A percentile compares a stretch with the other conserved stretches of the same genome.
phyloP scores from a whole-genome alignment of 164 flowering plant genomes.

The Cinnamomum micranthum region DNA sequence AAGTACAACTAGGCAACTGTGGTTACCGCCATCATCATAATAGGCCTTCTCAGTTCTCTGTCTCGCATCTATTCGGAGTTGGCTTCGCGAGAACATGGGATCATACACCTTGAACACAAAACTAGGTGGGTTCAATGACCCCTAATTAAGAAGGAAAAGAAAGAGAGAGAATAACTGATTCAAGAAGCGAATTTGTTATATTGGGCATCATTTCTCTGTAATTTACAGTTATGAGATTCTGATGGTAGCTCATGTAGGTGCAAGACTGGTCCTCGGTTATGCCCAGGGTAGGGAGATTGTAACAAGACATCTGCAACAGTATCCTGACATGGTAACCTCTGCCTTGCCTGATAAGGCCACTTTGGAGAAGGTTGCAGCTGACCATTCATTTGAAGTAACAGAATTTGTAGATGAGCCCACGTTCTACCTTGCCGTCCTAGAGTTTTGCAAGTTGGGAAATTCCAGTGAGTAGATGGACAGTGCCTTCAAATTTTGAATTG shows the following conservation, averaged over 20 bases:
- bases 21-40: too few species aligned
- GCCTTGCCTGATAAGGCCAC: constrained; percentile 56
- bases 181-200: not conserved
- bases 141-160: too few species aligned
- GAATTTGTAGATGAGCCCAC: constrained; percentile 63
- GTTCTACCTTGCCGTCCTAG: constrained; percentile 76
- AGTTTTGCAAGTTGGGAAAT: constrained; percentile 19
- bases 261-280: constrained; percentile 76
- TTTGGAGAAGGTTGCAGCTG: constrained; percentile 46
- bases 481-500: not conserved
- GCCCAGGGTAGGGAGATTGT: constrained; percentile 65
- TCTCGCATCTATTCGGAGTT: too few species aligned
- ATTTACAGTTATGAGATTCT: not conserved
- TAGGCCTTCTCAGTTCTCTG: too few species aligned
- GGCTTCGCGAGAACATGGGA: too few species aligned
- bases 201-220: not conserved
- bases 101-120: too few species aligned
- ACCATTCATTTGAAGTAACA: constrained; percentile 49
- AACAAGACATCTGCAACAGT: constrained; percentile 50
- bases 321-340: constrained; percentile 63
- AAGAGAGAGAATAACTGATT: not conserved
- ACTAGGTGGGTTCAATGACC: too few species aligned
- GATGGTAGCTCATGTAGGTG: constrained; percentile 43
- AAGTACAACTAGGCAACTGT: too few species aligned
- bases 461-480: not conserved